phyloP scores from a whole-genome alignment of 1,284 basidiomycete genomes.

The Ganoderma multipileum region DNA sequence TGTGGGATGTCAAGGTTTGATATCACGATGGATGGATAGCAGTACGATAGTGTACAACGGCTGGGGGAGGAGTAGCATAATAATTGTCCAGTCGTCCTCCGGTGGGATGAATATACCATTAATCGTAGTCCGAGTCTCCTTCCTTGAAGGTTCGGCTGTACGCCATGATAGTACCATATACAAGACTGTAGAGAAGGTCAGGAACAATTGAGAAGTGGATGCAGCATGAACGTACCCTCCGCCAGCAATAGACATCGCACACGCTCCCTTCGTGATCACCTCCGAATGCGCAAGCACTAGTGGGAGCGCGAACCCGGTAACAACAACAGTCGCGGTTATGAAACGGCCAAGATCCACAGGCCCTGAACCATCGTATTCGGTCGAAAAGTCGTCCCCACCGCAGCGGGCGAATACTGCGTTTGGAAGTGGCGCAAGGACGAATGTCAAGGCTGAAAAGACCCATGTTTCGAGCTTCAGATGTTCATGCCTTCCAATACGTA shows the following conservation, averaged over 20 bases:
- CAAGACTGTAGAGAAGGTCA: slow-evolving; percentile 59
- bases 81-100: slow-evolving; percentile 27
- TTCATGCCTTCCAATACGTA: background rate
- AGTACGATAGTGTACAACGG: slow-evolving; percentile 36
- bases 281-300: slow-evolving; percentile 92
- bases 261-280: slow-evolving; percentile 86
- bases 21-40: slow-evolving; percentile 23
- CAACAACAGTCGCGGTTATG: slow-evolving; percentile 89
- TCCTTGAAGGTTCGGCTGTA: slow-evolving; percentile 87
- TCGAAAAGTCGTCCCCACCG: slow-evolving; percentile 84
- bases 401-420: slow-evolving; percentile 92
- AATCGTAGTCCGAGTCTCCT: slow-evolving; percentile 79
- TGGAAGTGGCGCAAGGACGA: slow-evolving; percentile 94
- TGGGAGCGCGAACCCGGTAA: slow-evolving; percentile 93
- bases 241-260: slow-evolving; percentile 93
- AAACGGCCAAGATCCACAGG: slow-evolving; percentile 89
- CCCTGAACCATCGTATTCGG: slow-evolving; percentile 64
- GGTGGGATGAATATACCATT: slow-evolving; percentile 27
- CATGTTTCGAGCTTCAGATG: background rate
- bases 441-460: slow-evolving; percentile 79
- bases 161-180: slow-evolving; percentile 93
- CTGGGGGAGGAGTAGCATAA: slow-evolving; percentile 29
- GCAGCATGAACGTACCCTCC: slow-evolving; percentile 70
- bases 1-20: slow-evolving; percentile 7
- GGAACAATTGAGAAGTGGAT: background rate